Percentiles rank a stretch among this genome's conserved stretches.
Evolutionary conservation across 2,329 filamentous ascomycete genomes (phyloP).

Genomic region (Mycosphaerelloides madeirae): DNA sequence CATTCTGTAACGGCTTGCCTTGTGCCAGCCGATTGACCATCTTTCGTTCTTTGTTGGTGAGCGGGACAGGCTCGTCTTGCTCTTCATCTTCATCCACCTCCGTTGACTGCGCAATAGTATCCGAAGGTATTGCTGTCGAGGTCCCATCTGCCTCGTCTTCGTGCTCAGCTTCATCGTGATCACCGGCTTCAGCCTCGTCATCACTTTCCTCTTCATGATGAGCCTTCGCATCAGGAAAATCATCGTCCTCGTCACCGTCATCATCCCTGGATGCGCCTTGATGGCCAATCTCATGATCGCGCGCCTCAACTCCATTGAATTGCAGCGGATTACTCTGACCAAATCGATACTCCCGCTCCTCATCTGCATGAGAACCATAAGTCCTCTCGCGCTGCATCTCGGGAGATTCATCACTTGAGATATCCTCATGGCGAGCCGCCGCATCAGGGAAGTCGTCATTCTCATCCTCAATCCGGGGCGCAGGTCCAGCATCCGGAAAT

Average conservation of each 20-base stretch:
- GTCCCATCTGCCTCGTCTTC: conserved; percentile 6
- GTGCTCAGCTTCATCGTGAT: conserved; percentile 19
- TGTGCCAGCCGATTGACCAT: conserved; percentile 12
- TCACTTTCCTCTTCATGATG: conserved; percentile 30
- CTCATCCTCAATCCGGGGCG: conserved; percentile 24
- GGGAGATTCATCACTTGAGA: conserved; percentile 24
- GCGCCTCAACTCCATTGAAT: conserved; percentile 12
- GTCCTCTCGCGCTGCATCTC: conserved; percentile 17
- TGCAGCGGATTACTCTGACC: conserved; percentile 38
- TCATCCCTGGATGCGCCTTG: too few relatives aligned
- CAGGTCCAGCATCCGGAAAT: conserved; percentile 19
- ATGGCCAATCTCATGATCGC: conserved; percentile 20
- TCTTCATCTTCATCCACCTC: conserved; percentile 31
- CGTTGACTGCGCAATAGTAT: conserved; percentile 15
- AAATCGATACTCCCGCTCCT: conserved; percentile 23
- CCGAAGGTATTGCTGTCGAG: conserved; percentile 3
- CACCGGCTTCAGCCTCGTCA: conserved; percentile 22
- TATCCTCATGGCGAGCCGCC: conserved; percentile 15
- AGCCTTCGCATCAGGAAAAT: conserved; percentile 27
- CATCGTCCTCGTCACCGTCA: conserved; percentile 27
- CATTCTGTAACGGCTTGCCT: conserved; percentile 16
- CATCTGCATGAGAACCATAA: conserved; percentile 21
- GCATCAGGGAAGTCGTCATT: conserved; percentile 40
- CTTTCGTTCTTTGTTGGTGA: conserved; percentile 8
- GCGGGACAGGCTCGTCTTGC: conserved; percentile 20